A percentile compares a stretch with the other conserved stretches of the same genome.
Evolutionary conservation across 805 yeast genomes (phyloP).

Genomic region (Ogataea glucozyma): DNA sequence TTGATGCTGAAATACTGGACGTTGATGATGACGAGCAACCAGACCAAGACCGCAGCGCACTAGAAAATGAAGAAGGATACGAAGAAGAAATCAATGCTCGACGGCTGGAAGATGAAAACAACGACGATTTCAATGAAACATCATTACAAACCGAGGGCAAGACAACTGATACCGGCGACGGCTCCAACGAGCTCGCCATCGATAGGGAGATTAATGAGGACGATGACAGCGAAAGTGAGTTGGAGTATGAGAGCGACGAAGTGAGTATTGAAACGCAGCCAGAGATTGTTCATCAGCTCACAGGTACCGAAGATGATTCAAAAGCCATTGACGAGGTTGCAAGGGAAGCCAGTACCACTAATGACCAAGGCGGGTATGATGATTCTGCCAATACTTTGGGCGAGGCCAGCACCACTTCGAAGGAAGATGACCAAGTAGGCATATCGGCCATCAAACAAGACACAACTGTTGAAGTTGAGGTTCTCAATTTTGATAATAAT

Average conservation of each 20-base stretch:
- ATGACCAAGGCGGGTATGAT: no score
- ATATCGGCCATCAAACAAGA: no score
- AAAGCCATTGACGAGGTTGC: background rate
- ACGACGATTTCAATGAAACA: conserved; percentile 18
- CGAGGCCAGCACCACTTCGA: no score
- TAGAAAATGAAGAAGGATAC: conserved; percentile 5
- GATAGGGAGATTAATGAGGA: no score
- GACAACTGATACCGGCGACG: no score
- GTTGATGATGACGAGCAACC: conserved; percentile 1
- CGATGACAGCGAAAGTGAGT: conserved; percentile 26
- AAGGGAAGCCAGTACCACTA: background rate
- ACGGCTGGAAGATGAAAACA: background rate
- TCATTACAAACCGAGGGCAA: conserved; percentile 5
- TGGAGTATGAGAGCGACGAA: conserved; percentile 35
- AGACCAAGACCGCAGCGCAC: conserved; percentile 21
- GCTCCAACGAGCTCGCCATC: no score
- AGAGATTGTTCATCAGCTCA: background rate
- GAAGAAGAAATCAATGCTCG: background rate
- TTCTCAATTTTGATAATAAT: conserved; percentile 3
- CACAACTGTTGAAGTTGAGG: conserved; percentile 1
- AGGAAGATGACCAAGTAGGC: no score
- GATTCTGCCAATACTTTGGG: no score
- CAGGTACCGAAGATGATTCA: background rate
- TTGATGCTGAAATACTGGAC: conserved; percentile 2
- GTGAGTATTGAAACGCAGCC: conserved; percentile 20